Percentiles rank a stretch among this genome's conserved stretches.
phyloP scores from a whole-genome alignment of 148 eudicot genomes.

The Nyssa sinensis region DNA sequence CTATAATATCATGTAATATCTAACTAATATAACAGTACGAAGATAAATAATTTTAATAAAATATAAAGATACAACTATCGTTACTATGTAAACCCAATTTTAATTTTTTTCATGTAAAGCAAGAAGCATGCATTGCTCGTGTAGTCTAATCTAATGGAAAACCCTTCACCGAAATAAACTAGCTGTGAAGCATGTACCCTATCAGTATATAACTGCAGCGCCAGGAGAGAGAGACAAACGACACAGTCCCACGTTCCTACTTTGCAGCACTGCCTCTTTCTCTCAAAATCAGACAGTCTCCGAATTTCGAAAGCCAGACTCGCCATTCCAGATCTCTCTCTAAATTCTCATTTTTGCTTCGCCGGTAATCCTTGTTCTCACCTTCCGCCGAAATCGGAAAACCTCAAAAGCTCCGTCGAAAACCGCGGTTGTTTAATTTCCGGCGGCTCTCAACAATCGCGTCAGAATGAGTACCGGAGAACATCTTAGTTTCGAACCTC shows the following conservation, averaged over 20 bases:
- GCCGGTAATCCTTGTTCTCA: background rate
- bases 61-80: no score
- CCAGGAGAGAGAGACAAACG: background rate
- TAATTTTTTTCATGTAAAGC: no score
- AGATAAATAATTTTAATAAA: no score
- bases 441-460: slow-evolving; percentile 4
- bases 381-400: slow-evolving; percentile 2
- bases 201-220: background rate
- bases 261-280: no score
- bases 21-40: no score
- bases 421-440: background rate
- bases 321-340: background rate
- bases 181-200: slow-evolving; percentile 3
- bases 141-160: no score
- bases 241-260: slow-evolving; percentile 15
- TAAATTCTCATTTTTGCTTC: slow-evolving; percentile 11
- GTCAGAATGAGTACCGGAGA: slow-evolving; percentile 63
- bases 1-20: no score
- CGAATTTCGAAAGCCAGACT: background rate
- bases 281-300: background rate
- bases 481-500: slow-evolving; percentile 75
- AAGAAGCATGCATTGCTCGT: no score
- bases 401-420: background rate
- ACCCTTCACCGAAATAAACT: background rate
- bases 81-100: no score